These are phyloP conservation scores for Alternaria sp. DNA, from an alignment of 2,329 filamentous ascomycete species.

Conservation along the genomic window DNA sequence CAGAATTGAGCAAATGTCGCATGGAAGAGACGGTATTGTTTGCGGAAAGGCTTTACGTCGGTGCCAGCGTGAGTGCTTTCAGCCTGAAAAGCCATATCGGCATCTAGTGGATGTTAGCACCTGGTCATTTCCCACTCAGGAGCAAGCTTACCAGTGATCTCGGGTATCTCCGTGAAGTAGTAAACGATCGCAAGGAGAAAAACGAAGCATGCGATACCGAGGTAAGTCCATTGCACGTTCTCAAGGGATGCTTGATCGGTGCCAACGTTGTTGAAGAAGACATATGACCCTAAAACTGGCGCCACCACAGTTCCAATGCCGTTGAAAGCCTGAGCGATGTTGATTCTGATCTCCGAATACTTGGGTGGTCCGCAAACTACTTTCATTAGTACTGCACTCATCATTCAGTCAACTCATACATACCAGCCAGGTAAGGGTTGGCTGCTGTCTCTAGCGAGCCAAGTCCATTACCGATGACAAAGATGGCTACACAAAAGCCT, in stretches of 20 bases:
- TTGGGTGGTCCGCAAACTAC: conserved; percentile 63
- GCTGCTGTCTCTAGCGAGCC: conserved; percentile 66
- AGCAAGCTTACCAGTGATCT: conserved; percentile 55
- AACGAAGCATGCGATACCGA: conserved; percentile 67
- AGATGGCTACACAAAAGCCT: conserved; percentile 66
- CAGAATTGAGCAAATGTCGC: conserved; percentile 79
- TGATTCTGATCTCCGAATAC: conserved; percentile 65
- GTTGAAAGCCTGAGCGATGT: conserved; percentile 65
- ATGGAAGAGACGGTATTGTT: conserved; percentile 76
- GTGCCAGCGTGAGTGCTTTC: conserved; percentile 42
- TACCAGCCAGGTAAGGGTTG: conserved; percentile 51
- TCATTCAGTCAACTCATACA: background rate
- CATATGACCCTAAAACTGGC: conserved; percentile 64
- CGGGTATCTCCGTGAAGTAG: conserved; percentile 61
- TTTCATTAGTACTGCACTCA: background rate
- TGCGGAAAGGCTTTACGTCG: conserved; percentile 59
- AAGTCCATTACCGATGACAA: conserved; percentile 60
- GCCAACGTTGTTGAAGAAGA: conserved; percentile 65
- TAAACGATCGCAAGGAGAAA: conserved; percentile 64
- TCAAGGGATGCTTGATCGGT: conserved; percentile 57
- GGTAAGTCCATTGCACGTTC: conserved; percentile 70
- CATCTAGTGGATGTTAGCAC: conserved; percentile 18
- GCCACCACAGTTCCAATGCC: conserved; percentile 65
- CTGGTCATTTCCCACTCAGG: background rate
- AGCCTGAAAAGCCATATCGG: conserved; percentile 64